Percentiles rank a stretch among this genome's conserved stretches.
Evolutionary conservation across 768 basidiomycete species (phyloP).

Genomic region (Fomitopsis serialis): DNA sequence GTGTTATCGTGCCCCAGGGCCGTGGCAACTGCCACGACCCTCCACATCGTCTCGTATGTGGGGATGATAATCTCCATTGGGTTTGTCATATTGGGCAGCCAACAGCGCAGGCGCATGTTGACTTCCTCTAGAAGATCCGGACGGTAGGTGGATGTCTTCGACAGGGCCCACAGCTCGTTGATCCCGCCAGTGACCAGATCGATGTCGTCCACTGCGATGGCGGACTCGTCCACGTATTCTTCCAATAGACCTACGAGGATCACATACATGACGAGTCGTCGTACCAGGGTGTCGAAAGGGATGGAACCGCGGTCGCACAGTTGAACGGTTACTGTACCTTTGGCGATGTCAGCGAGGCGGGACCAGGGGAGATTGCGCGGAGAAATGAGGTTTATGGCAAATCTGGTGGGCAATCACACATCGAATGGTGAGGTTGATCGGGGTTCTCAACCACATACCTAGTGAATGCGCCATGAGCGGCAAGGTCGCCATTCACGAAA

Average conservation of each 20-base stretch:
- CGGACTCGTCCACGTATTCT: constrained; percentile 19
- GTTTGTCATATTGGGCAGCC: constrained; percentile 36
- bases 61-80: constrained; percentile 52
- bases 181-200: constrained; percentile 34
- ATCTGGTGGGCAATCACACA: not conserved
- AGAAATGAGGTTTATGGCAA: not conserved
- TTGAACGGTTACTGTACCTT: not conserved
- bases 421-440: no score
- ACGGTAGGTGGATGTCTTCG: constrained; percentile 30
- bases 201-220: constrained; percentile 29
- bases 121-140: constrained; percentile 30
- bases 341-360: constrained; percentile 25
- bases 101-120: constrained; percentile 30
- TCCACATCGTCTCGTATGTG: constrained; percentile 59
- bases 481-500: constrained; percentile 38
- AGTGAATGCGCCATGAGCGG: constrained; percentile 32
- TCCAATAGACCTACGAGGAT: constrained; percentile 38
- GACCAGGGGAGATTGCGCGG: constrained; percentile 24
- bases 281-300: constrained; percentile 37
- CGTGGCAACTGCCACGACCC: constrained; percentile 43
- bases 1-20: constrained; percentile 32
- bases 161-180: constrained; percentile 42
- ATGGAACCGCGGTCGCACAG: constrained; percentile 1
- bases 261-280: constrained; percentile 37
- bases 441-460: constrained; percentile 14